These are phyloP conservation scores for Exophiala lecanii-corni DNA, from an alignment of 2,329 filamentous ascomycete species.

Conservation along the genomic window DNA sequence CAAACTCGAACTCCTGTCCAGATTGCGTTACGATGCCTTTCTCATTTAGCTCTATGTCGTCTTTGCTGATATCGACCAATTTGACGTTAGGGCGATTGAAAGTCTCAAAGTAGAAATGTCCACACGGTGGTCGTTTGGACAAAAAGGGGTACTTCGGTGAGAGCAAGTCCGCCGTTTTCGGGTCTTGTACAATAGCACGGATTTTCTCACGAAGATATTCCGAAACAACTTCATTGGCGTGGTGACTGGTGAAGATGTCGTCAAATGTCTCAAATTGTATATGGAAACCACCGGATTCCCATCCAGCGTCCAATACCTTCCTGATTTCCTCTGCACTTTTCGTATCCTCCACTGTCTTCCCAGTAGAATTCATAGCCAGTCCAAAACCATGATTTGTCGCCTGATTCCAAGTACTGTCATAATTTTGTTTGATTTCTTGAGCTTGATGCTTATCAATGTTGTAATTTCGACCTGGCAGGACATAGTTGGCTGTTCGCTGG, in stretches of 20 bases:
- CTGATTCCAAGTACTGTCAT: constrained; percentile 26
- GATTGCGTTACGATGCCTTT: constrained; percentile 39
- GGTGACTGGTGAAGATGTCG: constrained; percentile 45
- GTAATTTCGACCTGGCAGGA: constrained; percentile 15
- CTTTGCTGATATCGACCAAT: constrained; percentile 43
- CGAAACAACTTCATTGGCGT: constrained; percentile 51
- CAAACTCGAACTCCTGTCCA: constrained; percentile 37
- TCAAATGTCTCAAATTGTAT: constrained; percentile 53
- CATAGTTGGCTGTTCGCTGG: constrained; percentile 60
- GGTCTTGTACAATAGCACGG: constrained; percentile 47
- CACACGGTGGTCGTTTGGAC: constrained; percentile 24
- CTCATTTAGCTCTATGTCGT: constrained; percentile 40
- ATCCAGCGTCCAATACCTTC: constrained; percentile 29
- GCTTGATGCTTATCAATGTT: constrained; percentile 28
- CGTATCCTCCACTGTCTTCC: constrained; percentile 6
- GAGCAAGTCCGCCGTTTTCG: constrained; percentile 48
- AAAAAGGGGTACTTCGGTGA: constrained; percentile 39
- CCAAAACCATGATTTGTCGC: constrained; percentile 30
- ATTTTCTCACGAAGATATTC: constrained; percentile 53
- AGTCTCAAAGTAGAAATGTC: constrained; percentile 25
- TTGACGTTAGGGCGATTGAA: constrained; percentile 43
- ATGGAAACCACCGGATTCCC: constrained; percentile 48
- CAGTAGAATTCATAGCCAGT: constrained; percentile 20
- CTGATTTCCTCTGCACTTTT: constrained; percentile 22
- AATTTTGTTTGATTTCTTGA: constrained; percentile 23